Conservation (phyloP, 1,139 yeast species). For the Candida sojae region DNA sequence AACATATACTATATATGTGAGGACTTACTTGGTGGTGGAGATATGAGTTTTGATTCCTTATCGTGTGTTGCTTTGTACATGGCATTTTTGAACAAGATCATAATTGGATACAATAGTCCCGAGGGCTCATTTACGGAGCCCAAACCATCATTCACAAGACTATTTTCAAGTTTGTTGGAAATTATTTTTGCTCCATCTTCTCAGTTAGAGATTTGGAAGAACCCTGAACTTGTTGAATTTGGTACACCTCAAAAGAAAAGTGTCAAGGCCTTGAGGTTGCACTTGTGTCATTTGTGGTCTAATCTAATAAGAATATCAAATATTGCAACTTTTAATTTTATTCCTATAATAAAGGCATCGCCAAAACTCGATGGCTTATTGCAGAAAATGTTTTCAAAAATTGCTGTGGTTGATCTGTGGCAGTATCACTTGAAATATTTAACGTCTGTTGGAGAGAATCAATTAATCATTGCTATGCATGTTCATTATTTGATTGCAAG, state of each 20-base stretch:
- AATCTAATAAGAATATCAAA: conserved; percentile 37
- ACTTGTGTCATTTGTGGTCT: conserved; percentile 38
- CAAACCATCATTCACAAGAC: conserved; percentile 18
- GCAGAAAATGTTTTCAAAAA: conserved; percentile 20
- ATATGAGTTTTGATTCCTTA: conserved; percentile 21
- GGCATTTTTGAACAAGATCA: conserved; percentile 24
- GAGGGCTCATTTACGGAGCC: conserved; percentile 17
- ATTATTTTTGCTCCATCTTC: conserved; percentile 13
- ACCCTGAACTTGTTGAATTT: conserved; percentile 31
- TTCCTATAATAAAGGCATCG: conserved; percentile 25
- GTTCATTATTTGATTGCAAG: conserved; percentile 32
- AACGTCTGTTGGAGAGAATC: conserved; percentile 19
- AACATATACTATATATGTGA: conserved; percentile 19
- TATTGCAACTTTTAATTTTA: conserved; percentile 29
- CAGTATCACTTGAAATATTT: conserved; percentile 29
- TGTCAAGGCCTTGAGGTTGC: conserved; percentile 29
- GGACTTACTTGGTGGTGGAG: conserved; percentile 13
- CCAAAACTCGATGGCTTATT: conserved; percentile 23
- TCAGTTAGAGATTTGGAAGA: conserved; percentile 36
- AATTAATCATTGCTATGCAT: conserved; percentile 23
- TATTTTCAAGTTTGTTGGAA: conserved; percentile 19
- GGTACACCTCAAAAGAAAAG: conserved; percentile 20
- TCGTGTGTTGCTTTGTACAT: conserved; percentile 26
- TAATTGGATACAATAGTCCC: conserved; percentile 19
- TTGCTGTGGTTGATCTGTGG: conserved; percentile 28